Evolutionary conservation across 352 stramenopile genomes (phyloP).

Genomic region (Thalassiosira hispida): DNA sequence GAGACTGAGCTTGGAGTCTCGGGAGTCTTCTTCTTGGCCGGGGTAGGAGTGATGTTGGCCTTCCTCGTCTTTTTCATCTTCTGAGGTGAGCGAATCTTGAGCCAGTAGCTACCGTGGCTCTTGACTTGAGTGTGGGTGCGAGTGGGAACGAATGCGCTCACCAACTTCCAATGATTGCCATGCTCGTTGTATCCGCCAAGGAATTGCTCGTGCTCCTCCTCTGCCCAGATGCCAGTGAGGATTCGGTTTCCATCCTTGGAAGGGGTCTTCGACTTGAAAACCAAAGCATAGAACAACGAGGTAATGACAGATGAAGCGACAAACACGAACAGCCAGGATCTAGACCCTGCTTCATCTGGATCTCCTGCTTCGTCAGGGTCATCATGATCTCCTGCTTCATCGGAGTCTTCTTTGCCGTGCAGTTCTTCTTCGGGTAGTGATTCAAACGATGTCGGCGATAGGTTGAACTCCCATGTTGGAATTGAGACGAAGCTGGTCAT

Average conservation of each 20-base stretch:
- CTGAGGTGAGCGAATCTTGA: conserved; percentile 37
- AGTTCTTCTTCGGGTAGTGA: background rate
- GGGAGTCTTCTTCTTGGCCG: conserved; percentile 1
- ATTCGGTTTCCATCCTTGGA: background rate
- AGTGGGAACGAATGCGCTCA: conserved; percentile 38
- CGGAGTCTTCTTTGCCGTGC: background rate
- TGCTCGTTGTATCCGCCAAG: conserved; percentile 30
- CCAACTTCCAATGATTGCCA: conserved; percentile 36
- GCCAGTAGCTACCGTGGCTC: conserved; percentile 45
- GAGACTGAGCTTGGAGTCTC: conserved; percentile 5
- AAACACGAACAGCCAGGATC: background rate
- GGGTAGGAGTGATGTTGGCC: background rate
- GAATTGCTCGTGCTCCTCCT: conserved; percentile 47
- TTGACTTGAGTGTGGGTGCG: conserved; percentile 41
- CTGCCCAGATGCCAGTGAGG: conserved; percentile 38
- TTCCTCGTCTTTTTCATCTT: conserved; percentile 35
- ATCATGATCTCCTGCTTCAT: background rate
- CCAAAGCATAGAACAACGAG: conserved; percentile 15
- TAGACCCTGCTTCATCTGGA: background rate
- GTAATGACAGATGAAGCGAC: background rate
- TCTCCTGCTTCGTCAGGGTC: no score
- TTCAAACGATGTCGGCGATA: conserved; percentile 12
- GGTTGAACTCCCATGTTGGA: conserved; percentile 24
- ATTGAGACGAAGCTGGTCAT: conserved; percentile 13
- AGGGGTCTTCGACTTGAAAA: conserved; percentile 10